These are phyloP conservation scores for Elsinoe batatas DNA, from an alignment of 2,329 filamentous ascomycete species.

Conservation along the genomic window DNA sequence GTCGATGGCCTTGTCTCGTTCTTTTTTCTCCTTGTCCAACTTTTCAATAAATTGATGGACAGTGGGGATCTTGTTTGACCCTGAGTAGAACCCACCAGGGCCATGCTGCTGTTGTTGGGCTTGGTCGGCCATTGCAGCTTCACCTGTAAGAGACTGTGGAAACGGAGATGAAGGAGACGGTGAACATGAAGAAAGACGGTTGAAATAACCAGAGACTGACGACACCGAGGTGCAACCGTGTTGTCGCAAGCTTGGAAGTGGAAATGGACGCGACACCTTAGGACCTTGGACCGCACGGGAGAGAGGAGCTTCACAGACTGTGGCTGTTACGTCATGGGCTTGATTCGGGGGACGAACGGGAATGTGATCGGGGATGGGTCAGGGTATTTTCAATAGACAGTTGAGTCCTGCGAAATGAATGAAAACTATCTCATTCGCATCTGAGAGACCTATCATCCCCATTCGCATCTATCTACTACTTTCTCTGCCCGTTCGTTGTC, in stretches of 20 bases:
- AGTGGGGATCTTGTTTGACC: conserved; percentile 73
- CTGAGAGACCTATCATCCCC: background rate
- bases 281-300: background rate
- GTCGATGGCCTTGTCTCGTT: conserved; percentile 64
- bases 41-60: conserved; percentile 73
- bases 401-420: too few species aligned
- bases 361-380: background rate
- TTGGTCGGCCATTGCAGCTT: conserved; percentile 33
- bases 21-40: conserved; percentile 68
- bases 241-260: conserved; percentile 9
- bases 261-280: background rate
- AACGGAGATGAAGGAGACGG: background rate
- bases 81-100: conserved; percentile 66
- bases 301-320: background rate
- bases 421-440: background rate
- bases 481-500: background rate
- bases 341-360: background rate
- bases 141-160: background rate
- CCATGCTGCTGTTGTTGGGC: conserved; percentile 33
- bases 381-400: too few species aligned
- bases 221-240: background rate
- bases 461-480: background rate
- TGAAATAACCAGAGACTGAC: conserved; percentile 7
- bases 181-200: background rate
- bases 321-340: conserved; percentile 10